Percentiles rank a stretch among this genome's conserved stretches.
phyloP scores from a whole-genome alignment of 805 yeast genomes.

The Saccharomyces cerevisiae region DNA sequence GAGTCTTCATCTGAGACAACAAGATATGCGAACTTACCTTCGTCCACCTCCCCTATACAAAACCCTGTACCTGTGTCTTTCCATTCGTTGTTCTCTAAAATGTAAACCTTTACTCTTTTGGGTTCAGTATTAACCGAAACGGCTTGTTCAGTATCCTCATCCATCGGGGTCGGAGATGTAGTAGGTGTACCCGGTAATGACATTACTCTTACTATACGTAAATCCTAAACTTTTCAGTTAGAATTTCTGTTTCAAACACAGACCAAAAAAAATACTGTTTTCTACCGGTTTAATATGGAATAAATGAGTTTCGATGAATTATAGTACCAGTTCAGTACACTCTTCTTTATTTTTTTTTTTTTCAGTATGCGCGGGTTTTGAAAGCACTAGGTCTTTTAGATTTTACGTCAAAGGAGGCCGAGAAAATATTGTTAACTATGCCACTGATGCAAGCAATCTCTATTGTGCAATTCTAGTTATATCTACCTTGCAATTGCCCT shows the following conservation, averaged over 20 bases:
- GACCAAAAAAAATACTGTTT: background rate
- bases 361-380: background rate
- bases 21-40: conserved; percentile 42
- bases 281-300: background rate
- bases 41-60: conserved; percentile 60
- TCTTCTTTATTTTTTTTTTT: background rate
- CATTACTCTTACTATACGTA: background rate
- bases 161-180: background rate
- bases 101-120: conserved; percentile 85
- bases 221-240: background rate
- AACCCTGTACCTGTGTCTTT: conserved; percentile 87
- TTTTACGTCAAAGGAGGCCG: background rate
- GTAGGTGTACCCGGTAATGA: background rate
- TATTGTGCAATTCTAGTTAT: background rate
- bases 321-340: background rate
- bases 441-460: background rate
- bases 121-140: conserved; percentile 33
- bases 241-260: background rate
- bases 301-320: background rate
- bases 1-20: conserved; percentile 66
- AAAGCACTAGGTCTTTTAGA: background rate
- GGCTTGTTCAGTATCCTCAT: conserved; percentile 2
- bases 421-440: background rate
- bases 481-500: background rate
- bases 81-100: conserved; percentile 78